A percentile compares a stretch with the other conserved stretches of the same genome.
These are phyloP conservation scores for Iris macrosiphon DNA, from an alignment of 106 monocot species.

Conservation along the genomic window DNA sequence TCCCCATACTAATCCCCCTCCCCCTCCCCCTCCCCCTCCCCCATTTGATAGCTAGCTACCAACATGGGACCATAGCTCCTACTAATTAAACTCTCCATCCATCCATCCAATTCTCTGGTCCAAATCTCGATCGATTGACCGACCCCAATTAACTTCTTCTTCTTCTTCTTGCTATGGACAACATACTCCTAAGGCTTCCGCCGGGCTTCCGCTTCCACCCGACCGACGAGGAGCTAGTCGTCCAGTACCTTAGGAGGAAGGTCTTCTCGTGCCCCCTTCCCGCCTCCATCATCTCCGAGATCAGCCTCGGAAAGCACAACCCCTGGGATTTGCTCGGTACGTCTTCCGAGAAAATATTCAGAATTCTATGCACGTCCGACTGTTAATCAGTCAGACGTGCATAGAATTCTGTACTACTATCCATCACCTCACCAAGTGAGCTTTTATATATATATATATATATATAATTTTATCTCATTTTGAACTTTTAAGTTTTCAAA, in stretches of 20 bases:
- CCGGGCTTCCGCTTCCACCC: slow-evolving; percentile 92
- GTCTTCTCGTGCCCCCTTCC: slow-evolving; percentile 56
- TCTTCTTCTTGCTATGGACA: background rate
- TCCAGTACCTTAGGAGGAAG: slow-evolving; percentile 73
- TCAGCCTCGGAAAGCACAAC: slow-evolving; percentile 43
- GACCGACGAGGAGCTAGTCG: slow-evolving; percentile 75
- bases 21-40: background rate
- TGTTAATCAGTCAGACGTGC: no score
- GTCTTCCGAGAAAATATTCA: no score
- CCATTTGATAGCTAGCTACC: no score
- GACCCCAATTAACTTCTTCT: no score
- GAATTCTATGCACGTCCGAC: no score
- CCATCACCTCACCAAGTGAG: no score
- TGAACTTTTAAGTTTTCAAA: no score
- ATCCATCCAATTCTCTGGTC: background rate
- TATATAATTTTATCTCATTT: no score
- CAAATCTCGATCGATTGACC: no score
- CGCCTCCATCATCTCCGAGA: slow-evolving; percentile 63
- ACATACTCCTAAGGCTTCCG: slow-evolving; percentile 36
- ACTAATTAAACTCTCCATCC: background rate
- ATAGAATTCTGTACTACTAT: no score
- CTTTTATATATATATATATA: no score
- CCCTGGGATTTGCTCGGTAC: slow-evolving; percentile 79
- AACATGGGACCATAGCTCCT: no score
- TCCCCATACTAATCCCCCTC: background rate